Evolutionary conservation across 2,329 filamentous ascomycete genomes (phyloP).

Genomic region (Fusarium sp.): DNA sequence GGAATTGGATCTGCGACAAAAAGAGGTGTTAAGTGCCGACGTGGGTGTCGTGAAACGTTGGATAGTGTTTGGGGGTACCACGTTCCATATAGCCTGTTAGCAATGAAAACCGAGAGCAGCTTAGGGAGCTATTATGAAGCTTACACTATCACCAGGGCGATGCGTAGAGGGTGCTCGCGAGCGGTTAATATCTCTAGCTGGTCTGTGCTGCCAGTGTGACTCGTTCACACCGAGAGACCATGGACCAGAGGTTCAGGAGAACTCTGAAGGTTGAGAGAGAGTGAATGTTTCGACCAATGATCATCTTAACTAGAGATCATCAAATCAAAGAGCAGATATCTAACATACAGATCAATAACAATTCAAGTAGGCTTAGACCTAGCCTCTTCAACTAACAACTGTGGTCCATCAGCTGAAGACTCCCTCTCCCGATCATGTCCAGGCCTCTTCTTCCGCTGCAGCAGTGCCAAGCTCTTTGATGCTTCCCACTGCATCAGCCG

Average conservation of each 20-base stretch:
- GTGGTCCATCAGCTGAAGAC: background rate
- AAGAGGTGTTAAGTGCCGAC: background rate
- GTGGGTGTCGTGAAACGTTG: background rate
- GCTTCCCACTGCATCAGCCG: background rate
- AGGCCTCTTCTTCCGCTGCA: background rate
- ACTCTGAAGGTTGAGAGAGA: background rate
- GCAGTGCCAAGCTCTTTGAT: background rate
- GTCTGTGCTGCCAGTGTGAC: background rate
- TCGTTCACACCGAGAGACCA: background rate
- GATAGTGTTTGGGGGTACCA: background rate
- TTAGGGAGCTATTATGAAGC: background rate
- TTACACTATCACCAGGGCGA: background rate
- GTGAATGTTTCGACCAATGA: background rate
- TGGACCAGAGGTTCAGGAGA: background rate
- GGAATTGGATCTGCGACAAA: background rate
- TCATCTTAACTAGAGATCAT: background rate
- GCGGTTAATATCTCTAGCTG: background rate
- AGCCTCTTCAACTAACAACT: background rate
- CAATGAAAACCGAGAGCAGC: background rate
- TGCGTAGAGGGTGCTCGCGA: background rate
- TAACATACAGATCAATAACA: background rate
- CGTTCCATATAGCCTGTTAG: background rate
- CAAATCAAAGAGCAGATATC: background rate
- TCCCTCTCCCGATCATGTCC: background rate
- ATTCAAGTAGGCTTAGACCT: background rate